Conservation (phyloP, 1,139 yeast species). For the Blastobotrys apis region DNA sequence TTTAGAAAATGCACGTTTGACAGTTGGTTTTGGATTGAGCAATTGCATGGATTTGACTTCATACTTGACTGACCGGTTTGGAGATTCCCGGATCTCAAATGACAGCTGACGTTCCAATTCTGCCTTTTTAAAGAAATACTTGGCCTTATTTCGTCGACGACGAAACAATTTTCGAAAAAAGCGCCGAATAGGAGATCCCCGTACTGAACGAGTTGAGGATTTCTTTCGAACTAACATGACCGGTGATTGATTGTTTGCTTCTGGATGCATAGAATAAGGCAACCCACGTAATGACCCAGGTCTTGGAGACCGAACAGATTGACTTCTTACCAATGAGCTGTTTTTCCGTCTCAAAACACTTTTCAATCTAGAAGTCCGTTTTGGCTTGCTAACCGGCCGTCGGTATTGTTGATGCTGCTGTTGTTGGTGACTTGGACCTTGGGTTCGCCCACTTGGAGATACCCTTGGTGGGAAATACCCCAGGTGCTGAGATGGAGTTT, state of each 20-base stretch:
- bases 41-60: constrained; percentile 18
- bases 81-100: constrained; percentile 24
- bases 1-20: constrained; percentile 4
- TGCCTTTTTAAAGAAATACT: constrained; percentile 21
- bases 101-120: constrained; percentile 23
- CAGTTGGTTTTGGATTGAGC: constrained; percentile 17
- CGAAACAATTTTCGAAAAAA: constrained; percentile 25
- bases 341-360: constrained; percentile 9
- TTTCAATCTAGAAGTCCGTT: not conserved
- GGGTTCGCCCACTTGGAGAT: too few relatives aligned
- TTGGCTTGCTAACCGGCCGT: not conserved
- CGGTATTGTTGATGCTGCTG: not conserved
- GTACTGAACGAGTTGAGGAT: constrained; percentile 19
- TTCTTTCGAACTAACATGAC: constrained; percentile 26
- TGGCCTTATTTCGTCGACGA: constrained; percentile 17
- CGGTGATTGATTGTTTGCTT: constrained; percentile 12
- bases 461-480: too few relatives aligned
- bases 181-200: constrained; percentile 23
- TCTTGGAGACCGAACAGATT: constrained; percentile 2
- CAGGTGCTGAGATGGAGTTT: too few relatives aligned
- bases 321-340: constrained; percentile 6
- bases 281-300: constrained; percentile 11
- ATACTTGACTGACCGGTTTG: constrained; percentile 16
- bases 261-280: constrained; percentile 3
- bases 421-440: not conserved